phyloP scores from a whole-genome alignment of 345 rosid genomes.

The Salix brachista region DNA sequence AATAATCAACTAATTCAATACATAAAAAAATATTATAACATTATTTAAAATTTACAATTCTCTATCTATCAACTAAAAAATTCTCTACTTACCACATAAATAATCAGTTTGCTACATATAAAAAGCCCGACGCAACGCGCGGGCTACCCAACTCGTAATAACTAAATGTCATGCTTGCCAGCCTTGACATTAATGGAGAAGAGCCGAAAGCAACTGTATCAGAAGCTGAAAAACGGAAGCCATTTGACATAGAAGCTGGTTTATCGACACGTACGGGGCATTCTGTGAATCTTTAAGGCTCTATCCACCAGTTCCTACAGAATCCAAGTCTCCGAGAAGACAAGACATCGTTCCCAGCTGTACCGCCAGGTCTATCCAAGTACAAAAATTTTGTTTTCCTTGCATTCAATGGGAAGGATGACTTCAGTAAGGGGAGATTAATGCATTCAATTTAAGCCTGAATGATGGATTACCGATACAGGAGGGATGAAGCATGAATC shows the following conservation, averaged over 20 bases:
- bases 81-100: too few relatives aligned
- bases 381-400: constrained; percentile 21
- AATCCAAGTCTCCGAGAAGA: neutral
- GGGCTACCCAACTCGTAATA: too few relatives aligned
- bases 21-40: too few relatives aligned
- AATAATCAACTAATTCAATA: too few relatives aligned
- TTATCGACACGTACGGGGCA: neutral
- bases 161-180: constrained; percentile 5
- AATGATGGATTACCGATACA: constrained; percentile 34
- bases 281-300: constrained; percentile 12
- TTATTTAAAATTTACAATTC: too few relatives aligned
- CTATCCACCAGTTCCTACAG: constrained; percentile 13
- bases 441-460: constrained; percentile 36
- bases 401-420: constrained; percentile 51
- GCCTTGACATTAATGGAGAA: constrained; percentile 12
- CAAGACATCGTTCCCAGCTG: constrained; percentile 44
- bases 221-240: neutral
- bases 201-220: constrained; percentile 4
- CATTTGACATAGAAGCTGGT: too few relatives aligned
- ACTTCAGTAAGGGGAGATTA: constrained; percentile 42
- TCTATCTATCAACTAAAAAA: too few relatives aligned
- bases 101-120: too few relatives aligned
- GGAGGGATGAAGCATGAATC: constrained; percentile 39
- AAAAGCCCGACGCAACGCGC: too few relatives aligned
- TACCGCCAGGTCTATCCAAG: constrained; percentile 20